phyloP scores from a whole-genome alignment of 192 early-diverging fungal species.

The Rhizophagus sp. region DNA sequence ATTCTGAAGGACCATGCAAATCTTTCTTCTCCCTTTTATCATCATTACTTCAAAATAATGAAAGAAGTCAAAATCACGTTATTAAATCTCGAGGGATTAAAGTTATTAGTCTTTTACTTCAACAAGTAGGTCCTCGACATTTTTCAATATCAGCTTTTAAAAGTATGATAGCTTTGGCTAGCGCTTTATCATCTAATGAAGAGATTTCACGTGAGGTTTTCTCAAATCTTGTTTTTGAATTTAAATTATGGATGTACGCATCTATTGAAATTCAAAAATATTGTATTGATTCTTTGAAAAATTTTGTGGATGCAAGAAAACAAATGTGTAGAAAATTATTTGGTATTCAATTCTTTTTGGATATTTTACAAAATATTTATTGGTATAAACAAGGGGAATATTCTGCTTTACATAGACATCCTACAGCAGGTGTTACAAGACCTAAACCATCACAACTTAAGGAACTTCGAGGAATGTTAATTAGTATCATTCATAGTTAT shows the following conservation, averaged over 20 bases:
- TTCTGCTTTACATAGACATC: slow-evolving; percentile 23
- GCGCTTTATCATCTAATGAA: neutral
- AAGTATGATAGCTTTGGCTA: slow-evolving; percentile 27
- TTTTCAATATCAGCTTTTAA: slow-evolving; percentile 30
- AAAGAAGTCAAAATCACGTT: slow-evolving; percentile 24
- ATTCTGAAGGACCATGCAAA: slow-evolving; percentile 26
- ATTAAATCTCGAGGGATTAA: slow-evolving; percentile 26
- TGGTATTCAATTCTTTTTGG: slow-evolving; percentile 29
- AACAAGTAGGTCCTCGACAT: slow-evolving; percentile 25
- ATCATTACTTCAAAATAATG: slow-evolving; percentile 22
- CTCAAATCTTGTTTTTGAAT: slow-evolving; percentile 25
- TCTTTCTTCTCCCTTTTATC: slow-evolving; percentile 26
- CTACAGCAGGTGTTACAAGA: slow-evolving; percentile 10
- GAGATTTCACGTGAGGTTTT: slow-evolving; percentile 9
- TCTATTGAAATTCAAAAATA: slow-evolving; percentile 30
- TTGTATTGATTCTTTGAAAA: slow-evolving; percentile 30
- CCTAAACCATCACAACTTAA: slow-evolving; percentile 28
- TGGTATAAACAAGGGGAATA: slow-evolving; percentile 28
- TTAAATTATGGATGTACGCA: slow-evolving; percentile 31
- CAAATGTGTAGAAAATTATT: slow-evolving; percentile 26
- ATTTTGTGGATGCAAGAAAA: slow-evolving; percentile 24
- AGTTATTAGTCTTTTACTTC: slow-evolving; percentile 26
- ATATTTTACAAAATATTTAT: slow-evolving; percentile 20
- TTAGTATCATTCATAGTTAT: slow-evolving; percentile 25
- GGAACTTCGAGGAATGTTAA: slow-evolving; percentile 17